Conservation (phyloP, 2,329 filamentous ascomycete genomes). For the Hawksworthiomyces lignivorus region DNA sequence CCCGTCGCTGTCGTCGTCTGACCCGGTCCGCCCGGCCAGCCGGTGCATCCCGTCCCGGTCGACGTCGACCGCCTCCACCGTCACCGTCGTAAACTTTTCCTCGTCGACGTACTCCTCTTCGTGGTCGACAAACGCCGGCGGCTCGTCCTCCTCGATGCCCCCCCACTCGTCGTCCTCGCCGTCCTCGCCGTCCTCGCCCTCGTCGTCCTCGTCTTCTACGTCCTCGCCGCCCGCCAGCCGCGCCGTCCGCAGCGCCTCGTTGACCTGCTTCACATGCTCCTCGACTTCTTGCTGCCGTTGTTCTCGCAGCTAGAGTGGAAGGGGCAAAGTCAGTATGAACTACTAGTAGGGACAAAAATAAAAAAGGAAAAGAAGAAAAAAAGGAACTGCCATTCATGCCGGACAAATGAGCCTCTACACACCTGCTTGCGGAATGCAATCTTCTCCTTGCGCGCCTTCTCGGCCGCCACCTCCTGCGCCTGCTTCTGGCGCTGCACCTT, state of each 20-base stretch:
- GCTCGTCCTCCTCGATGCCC: conserved; percentile 48
- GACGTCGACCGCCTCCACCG: conserved; percentile 79
- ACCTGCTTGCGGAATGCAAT: conserved; percentile 66
- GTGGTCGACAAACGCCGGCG: conserved; percentile 54
- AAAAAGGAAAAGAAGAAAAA: not conserved
- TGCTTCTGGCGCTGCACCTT: conserved; percentile 78
- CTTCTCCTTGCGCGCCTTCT: conserved; percentile 70
- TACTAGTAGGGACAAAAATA: no score
- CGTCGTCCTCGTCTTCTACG: conserved; percentile 38
- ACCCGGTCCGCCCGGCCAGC: conserved; percentile 29
- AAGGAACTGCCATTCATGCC: no score
- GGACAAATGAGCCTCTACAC: no score
- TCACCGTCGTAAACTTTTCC: conserved; percentile 91
- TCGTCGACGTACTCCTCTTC: conserved; percentile 96
- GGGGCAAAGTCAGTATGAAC: no score
- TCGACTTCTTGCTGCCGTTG: conserved; percentile 76
- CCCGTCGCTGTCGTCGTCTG: conserved; percentile 6
- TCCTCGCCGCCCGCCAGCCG: conserved; percentile 36
- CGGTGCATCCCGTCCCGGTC: conserved; percentile 65
- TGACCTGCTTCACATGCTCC: conserved; percentile 70
- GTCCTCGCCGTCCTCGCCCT: conserved; percentile 37
- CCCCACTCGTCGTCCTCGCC: conserved; percentile 49
- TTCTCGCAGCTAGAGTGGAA: conserved; percentile 80
- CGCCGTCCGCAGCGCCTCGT: conserved; percentile 58
- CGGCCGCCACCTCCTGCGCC: conserved; percentile 73